phyloP scores from a whole-genome alignment of 345 rosid species.

The Conringia planisiliqua region DNA sequence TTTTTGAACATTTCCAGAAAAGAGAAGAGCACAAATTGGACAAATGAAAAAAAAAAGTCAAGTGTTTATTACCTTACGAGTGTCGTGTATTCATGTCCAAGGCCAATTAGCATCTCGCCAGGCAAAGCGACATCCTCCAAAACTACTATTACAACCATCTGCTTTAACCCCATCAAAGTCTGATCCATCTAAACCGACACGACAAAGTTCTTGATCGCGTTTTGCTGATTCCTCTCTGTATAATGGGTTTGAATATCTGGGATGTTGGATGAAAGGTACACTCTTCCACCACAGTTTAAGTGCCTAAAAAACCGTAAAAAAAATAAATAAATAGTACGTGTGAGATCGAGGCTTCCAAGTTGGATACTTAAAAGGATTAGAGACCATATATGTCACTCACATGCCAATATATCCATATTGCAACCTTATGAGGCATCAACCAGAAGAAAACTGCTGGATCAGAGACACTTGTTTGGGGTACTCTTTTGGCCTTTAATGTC shows the following conservation, averaged over 20 bases:
- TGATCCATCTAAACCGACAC: slow-evolving; percentile 34
- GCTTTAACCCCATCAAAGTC: slow-evolving; percentile 25
- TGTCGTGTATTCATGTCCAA: slow-evolving; percentile 53
- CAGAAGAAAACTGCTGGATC: slow-evolving; percentile 76
- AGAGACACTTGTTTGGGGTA: slow-evolving; percentile 25
- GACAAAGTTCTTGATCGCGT: slow-evolving; percentile 51
- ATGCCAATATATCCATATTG: slow-evolving; percentile 93
- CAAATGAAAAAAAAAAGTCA: not conserved
- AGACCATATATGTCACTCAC: slow-evolving; percentile 46
- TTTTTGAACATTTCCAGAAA: not conserved
- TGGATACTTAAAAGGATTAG: not conserved
- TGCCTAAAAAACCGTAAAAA: slow-evolving; percentile 47
- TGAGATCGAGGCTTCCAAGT: not conserved
- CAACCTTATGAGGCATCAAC: slow-evolving; percentile 98
- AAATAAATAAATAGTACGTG: not conserved
- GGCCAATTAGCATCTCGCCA: slow-evolving; percentile 98
- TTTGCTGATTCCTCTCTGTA: slow-evolving; percentile 59
- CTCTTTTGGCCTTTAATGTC: slow-evolving; percentile 57
- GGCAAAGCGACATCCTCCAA: slow-evolving; percentile 45
- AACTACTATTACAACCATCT: slow-evolving; percentile 11
- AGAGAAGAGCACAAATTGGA: not conserved
- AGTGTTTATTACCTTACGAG: not conserved
- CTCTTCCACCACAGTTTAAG: slow-evolving; percentile 86
- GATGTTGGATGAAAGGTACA: slow-evolving; percentile 72
- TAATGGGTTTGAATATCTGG: slow-evolving; percentile 55